phyloP scores from a whole-genome alignment of 2,329 filamentous ascomycete species.

The Torrubiellomyces zombiae region DNA sequence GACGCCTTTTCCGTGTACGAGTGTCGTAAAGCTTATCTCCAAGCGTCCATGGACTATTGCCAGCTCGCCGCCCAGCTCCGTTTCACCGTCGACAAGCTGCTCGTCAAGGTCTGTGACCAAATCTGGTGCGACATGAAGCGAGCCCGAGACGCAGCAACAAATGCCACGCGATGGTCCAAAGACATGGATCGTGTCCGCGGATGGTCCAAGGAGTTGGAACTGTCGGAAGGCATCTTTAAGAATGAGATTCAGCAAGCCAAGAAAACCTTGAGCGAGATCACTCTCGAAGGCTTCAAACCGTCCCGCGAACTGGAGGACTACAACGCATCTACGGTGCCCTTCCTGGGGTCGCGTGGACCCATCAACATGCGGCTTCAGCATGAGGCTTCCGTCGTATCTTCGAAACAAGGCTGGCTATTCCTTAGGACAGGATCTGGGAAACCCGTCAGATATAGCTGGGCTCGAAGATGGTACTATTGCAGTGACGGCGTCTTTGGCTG shows the following conservation, averaged over 20 bases:
- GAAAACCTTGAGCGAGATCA: conserved; percentile 64
- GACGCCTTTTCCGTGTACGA: conserved; percentile 95
- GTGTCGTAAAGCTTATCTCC: conserved; percentile 76
- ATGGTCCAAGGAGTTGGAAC: conserved; percentile 90
- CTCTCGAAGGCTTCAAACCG: conserved; percentile 55
- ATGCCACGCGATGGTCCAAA: conserved; percentile 48
- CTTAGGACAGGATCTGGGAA: conserved; percentile 70
- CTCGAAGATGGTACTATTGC: conserved; percentile 87
- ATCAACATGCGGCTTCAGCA: conserved; percentile 42
- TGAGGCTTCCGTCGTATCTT: conserved; percentile 34
- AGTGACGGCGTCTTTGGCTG: conserved; percentile 94
- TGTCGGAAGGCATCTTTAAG: conserved; percentile 68
- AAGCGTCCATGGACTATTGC: conserved; percentile 86
- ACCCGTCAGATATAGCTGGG: conserved; percentile 78
- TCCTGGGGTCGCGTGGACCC: conserved; percentile 55
- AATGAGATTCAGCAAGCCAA: conserved; percentile 65
- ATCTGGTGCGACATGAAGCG: conserved; percentile 75
- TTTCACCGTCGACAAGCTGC: conserved; percentile 65
- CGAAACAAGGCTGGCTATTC: conserved; percentile 94
- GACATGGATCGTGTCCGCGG: conserved; percentile 87
- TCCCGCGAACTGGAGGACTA: conserved; percentile 91
- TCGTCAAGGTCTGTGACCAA: conserved; percentile 72
- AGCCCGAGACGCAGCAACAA: conserved; percentile 47
- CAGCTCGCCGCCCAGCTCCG: conserved; percentile 75
- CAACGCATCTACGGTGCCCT: conserved; percentile 75